Percentiles rank a stretch among this genome's conserved stretches.
Conservation (phyloP, 176 grass and related monocot species). For the Areca catechu region DNA sequence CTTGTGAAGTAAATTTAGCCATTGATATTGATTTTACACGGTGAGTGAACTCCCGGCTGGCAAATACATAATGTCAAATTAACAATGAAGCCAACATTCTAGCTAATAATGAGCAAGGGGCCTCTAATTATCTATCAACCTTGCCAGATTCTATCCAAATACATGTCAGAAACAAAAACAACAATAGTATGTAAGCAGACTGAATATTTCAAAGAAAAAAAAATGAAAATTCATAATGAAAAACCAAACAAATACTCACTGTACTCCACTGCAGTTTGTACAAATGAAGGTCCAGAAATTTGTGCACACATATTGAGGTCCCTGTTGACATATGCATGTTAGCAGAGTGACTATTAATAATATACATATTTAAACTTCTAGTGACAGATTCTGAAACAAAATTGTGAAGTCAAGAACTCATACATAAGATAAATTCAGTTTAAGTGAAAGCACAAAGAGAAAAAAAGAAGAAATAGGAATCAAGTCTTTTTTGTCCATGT, state of each 20-base stretch:
- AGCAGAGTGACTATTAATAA: slow-evolving; percentile 15
- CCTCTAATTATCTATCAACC: too few species aligned
- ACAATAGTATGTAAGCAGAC: not conserved
- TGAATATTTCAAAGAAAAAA: not conserved
- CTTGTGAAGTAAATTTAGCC: slow-evolving; percentile 98
- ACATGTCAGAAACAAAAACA: slow-evolving; percentile 1
- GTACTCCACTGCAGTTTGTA: slow-evolving; percentile 96
- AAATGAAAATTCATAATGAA: slow-evolving; percentile 9
- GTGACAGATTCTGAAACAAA: not conserved
- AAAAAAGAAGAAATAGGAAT: too few species aligned
- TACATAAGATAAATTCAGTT: too few species aligned
- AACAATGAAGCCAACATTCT: too few species aligned
- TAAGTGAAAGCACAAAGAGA: too few species aligned
- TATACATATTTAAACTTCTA: slow-evolving; percentile 7
- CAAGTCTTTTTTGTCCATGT: too few species aligned
- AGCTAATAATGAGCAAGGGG: too few species aligned
- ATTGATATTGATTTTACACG: slow-evolving; percentile 97
- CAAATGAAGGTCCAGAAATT: slow-evolving; percentile 98
- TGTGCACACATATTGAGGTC: slow-evolving; percentile 95
- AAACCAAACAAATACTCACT: slow-evolving; percentile 56
- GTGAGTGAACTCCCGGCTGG: slow-evolving; percentile 88
- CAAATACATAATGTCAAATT: not conserved
- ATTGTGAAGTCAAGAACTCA: too few species aligned
- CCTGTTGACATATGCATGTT: slow-evolving; percentile 52
- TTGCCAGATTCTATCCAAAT: not conserved